Percentiles rank a stretch among this genome's conserved stretches.
phyloP scores from a whole-genome alignment of 441 rosid genomes.

The Daphne laureola region DNA sequence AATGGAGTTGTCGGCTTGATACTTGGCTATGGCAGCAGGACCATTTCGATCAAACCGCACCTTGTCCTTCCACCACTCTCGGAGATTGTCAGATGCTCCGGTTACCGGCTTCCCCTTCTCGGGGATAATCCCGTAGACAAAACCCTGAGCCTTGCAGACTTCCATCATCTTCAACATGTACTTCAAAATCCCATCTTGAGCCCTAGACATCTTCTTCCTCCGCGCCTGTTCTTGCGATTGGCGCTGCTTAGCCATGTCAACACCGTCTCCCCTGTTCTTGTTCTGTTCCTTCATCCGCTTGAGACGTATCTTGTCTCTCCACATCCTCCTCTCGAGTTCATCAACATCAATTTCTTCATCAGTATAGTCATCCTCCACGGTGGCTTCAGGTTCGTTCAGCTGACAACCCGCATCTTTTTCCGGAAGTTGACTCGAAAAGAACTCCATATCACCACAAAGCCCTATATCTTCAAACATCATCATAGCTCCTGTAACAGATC shows the following conservation, averaged over 20 bases:
- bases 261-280: constrained; percentile 40
- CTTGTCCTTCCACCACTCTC: constrained; percentile 97
- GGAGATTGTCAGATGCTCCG: constrained; percentile 85
- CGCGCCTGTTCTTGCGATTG: constrained; percentile 96
- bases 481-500: constrained; percentile 11
- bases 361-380: constrained; percentile 37
- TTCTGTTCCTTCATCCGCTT: constrained; percentile 59
- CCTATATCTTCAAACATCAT: constrained; percentile 70
- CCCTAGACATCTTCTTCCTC: constrained; percentile 78
- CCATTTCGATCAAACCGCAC: constrained; percentile 92
- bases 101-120: constrained; percentile 93
- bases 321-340: constrained; percentile 78
- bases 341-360: constrained; percentile 62
- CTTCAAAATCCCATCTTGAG: constrained; percentile 80
- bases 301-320: constrained; percentile 68
- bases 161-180: constrained; percentile 87
- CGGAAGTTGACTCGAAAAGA: constrained; percentile 34
- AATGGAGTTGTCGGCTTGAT: constrained; percentile 41
- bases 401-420: constrained; percentile 29
- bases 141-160: constrained; percentile 80
- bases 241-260: constrained; percentile 58
- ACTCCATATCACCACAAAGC: constrained; percentile 64
- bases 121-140: constrained; percentile 81
- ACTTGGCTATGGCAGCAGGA: constrained; percentile 75
- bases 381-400: constrained; percentile 30